These are phyloP conservation scores for Fusarium subtropicale DNA, from an alignment of 2,329 filamentous ascomycete species.

Conservation along the genomic window DNA sequence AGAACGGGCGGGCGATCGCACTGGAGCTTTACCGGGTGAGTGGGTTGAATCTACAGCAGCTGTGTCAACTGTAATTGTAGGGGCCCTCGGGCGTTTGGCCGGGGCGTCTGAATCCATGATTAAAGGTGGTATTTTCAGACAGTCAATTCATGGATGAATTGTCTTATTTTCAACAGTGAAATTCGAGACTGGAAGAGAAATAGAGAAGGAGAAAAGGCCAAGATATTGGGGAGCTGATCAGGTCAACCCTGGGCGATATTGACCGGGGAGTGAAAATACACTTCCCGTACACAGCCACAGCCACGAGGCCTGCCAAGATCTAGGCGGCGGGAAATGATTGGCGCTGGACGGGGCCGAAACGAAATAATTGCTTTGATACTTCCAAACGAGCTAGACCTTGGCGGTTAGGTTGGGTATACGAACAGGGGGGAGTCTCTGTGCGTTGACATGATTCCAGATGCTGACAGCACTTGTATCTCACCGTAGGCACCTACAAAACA, in stretches of 20 bases:
- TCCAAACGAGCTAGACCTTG: conserved; percentile 3
- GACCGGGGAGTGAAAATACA: conserved; percentile 24
- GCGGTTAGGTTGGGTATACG: not conserved
- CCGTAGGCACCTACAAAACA: not conserved
- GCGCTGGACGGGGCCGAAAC: not conserved
- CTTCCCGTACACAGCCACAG: conserved; percentile 32
- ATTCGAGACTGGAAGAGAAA: not conserved
- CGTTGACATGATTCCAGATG: no score
- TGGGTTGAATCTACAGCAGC: conserved; percentile 34
- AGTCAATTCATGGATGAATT: not conserved
- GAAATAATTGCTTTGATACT: conserved; percentile 7
- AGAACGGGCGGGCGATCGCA: conserved; percentile 21
- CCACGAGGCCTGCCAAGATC: conserved; percentile 27
- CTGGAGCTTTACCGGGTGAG: conserved; percentile 39
- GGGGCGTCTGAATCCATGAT: conserved; percentile 31
- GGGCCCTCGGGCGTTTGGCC: conserved; percentile 29
- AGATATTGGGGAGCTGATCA: conserved; percentile 10
- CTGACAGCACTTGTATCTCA: not conserved
- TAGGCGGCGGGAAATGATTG: conserved; percentile 15
- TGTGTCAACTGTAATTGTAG: conserved; percentile 40
- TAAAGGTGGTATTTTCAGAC: not conserved
- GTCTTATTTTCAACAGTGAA: not conserved
- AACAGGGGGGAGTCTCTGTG: not conserved
- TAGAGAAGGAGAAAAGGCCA: conserved; percentile 18
- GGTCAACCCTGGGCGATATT: not conserved